phyloP scores from a whole-genome alignment of 768 basidiomycete species.

The Rhizopogon vesiculosus region DNA sequence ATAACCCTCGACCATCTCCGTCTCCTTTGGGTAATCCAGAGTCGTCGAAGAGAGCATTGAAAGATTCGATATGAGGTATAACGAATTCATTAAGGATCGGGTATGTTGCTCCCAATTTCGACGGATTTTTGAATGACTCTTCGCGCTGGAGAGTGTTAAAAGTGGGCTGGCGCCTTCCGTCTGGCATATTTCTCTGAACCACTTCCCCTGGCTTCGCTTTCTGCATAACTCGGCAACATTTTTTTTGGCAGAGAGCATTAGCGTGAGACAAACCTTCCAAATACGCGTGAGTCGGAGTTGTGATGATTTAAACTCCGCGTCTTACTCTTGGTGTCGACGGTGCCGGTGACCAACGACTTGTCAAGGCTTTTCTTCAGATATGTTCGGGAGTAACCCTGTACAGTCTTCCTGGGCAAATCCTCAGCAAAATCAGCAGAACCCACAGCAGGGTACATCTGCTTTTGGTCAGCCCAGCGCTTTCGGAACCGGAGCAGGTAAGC shows the following conservation, averaged over 20 bases:
- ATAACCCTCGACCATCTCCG: conserved; percentile 73
- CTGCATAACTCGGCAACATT: neutral
- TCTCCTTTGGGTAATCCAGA: conserved; percentile 72
- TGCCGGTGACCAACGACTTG: conserved; percentile 21
- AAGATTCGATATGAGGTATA: conserved; percentile 89
- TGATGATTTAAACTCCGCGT: conserved; percentile 15
- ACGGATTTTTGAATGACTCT: conserved; percentile 70
- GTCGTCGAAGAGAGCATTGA: conserved; percentile 95
- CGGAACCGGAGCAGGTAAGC: conserved; percentile 48
- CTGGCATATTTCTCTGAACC: conserved; percentile 41
- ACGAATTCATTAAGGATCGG: conserved; percentile 91
- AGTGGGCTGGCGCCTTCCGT: conserved; percentile 43
- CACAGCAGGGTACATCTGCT: conserved; percentile 45
- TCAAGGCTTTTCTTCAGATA: conserved; percentile 26
- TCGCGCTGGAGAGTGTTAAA: conserved; percentile 85
- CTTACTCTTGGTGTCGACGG: conserved; percentile 10
- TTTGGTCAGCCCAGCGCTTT: conserved; percentile 72
- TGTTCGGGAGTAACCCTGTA: conserved; percentile 55
- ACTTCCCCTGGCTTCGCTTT: neutral
- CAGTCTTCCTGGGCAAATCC: conserved; percentile 66
- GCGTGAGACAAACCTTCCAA: conserved; percentile 20
- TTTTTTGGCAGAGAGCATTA: conserved; percentile 10
- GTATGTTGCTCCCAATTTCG: conserved; percentile 61
- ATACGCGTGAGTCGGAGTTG: conserved; percentile 15
- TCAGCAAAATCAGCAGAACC: conserved; percentile 61